Conservation (phyloP, 2,329 filamentous ascomycete genomes). For the Penicillium nordicum region DNA sequence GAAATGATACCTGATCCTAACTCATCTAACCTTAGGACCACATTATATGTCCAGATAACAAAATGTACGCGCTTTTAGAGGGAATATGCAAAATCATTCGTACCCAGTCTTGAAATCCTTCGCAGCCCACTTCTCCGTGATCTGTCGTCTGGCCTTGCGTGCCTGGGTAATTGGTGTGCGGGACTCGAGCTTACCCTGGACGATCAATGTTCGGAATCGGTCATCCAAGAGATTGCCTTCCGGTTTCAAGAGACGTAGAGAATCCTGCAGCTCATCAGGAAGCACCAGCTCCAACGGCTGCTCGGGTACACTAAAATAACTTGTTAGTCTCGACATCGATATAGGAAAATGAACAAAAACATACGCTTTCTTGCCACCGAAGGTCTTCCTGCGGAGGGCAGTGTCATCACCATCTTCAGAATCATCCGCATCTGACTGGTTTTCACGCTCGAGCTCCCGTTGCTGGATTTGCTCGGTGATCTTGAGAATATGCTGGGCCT, state of each 20-base stretch:
- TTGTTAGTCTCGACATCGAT: conserved; percentile 18
- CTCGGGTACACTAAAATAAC: conserved; percentile 54
- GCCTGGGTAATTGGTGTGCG: conserved; percentile 73
- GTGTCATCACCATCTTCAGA: conserved; percentile 58
- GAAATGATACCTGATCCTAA: conserved; percentile 4
- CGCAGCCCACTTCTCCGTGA: conserved; percentile 95
- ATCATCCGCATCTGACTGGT: conserved; percentile 36
- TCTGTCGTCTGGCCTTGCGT: conserved; percentile 75
- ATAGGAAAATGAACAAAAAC: conserved; percentile 20
- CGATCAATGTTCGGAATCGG: conserved; percentile 80
- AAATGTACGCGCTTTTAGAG: conserved; percentile 23
- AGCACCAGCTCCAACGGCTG: conserved; percentile 77
- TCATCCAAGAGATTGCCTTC: conserved; percentile 95
- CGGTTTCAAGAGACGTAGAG: conserved; percentile 77
- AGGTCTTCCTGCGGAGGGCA: conserved; percentile 65
- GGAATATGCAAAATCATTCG: conserved; percentile 22
- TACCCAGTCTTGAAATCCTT: conserved; percentile 73
- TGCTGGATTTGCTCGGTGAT: conserved; percentile 55
- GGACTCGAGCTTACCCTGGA: conserved; percentile 84
- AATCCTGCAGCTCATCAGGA: conserved; percentile 77
- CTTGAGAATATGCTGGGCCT: conserved; percentile 68
- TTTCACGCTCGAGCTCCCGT: conserved; percentile 48
- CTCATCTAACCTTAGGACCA: conserved; percentile 4
- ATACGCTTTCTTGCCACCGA: conserved; percentile 61
- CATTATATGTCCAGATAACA: conserved; percentile 18